phyloP scores from a whole-genome alignment of 257 asterid genomes.

The Solanum acaule region DNA sequence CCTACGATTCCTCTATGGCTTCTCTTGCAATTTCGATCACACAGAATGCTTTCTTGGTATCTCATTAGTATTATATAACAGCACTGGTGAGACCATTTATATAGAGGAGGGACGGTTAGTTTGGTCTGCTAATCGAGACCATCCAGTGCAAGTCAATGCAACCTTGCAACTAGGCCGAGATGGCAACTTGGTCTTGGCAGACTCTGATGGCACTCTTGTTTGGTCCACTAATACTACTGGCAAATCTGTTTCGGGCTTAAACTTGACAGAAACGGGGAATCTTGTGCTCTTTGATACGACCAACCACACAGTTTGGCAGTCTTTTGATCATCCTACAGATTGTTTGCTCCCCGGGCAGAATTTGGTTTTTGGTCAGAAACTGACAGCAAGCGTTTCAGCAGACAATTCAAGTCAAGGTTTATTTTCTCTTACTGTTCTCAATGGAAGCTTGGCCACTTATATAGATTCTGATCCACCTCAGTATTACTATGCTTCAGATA shows the following conservation, averaged over 20 bases:
- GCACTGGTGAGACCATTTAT: background rate
- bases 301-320: background rate
- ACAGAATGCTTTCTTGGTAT: background rate
- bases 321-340: conserved; percentile 3
- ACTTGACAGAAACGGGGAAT: background rate
- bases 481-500: background rate
- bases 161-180: background rate
- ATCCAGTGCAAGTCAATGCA: background rate
- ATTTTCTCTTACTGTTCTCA: background rate
- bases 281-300: background rate
- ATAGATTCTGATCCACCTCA: conserved; percentile 5
- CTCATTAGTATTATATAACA: background rate
- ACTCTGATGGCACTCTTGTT: background rate
- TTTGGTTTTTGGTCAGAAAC: background rate
- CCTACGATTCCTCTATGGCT: background rate
- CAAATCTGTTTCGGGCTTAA: background rate
- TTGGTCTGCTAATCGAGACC: background rate
- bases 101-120: background rate
- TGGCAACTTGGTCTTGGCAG: background rate
- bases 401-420: background rate
- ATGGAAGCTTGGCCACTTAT: background rate
- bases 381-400: conserved; percentile 6
- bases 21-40: background rate
- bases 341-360: too few relatives aligned
- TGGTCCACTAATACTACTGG: background rate